phyloP scores from a whole-genome alignment of 345 rosid genomes.

The Rubroshorea leprosula region DNA sequence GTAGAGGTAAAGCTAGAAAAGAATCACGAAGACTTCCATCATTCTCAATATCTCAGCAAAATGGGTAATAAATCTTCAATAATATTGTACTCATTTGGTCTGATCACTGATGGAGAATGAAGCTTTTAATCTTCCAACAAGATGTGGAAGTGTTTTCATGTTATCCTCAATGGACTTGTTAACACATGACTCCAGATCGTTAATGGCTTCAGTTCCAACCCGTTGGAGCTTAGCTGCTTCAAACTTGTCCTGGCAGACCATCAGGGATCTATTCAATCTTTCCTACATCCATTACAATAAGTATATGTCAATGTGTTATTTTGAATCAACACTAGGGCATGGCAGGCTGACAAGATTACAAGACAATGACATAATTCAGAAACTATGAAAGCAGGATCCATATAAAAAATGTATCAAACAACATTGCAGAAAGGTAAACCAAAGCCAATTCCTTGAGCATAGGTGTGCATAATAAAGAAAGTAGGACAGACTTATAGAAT shows the following conservation, averaged over 20 bases:
- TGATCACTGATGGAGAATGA: conserved; percentile 36
- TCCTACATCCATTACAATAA: conserved; percentile 42
- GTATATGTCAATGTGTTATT: background rate
- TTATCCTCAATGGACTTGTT: conserved; percentile 63
- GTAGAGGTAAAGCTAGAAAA: too few relatives aligned
- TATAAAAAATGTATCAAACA: too few relatives aligned
- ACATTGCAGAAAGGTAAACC: too few relatives aligned
- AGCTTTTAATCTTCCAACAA: conserved; percentile 59
- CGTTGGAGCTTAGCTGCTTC: conserved; percentile 68
- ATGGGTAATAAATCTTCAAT: too few relatives aligned
- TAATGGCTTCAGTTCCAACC: conserved; percentile 41
- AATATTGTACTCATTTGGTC: conserved; percentile 18
- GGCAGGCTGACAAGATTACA: background rate
- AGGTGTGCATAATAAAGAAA: too few relatives aligned
- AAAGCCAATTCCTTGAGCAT: too few relatives aligned
- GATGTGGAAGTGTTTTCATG: conserved; percentile 59
- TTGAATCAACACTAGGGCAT: background rate
- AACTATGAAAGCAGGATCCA: too few relatives aligned
- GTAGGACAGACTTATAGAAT: too few relatives aligned
- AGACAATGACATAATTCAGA: too few relatives aligned
- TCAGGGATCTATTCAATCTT: conserved; percentile 67
- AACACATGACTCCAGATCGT: conserved; percentile 68
- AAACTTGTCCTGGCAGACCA: conserved; percentile 89
- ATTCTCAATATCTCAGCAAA: too few relatives aligned
- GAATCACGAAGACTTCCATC: too few relatives aligned